Conservation (phyloP, 345 rosid species). For the Clarkia xantiana region DNA sequence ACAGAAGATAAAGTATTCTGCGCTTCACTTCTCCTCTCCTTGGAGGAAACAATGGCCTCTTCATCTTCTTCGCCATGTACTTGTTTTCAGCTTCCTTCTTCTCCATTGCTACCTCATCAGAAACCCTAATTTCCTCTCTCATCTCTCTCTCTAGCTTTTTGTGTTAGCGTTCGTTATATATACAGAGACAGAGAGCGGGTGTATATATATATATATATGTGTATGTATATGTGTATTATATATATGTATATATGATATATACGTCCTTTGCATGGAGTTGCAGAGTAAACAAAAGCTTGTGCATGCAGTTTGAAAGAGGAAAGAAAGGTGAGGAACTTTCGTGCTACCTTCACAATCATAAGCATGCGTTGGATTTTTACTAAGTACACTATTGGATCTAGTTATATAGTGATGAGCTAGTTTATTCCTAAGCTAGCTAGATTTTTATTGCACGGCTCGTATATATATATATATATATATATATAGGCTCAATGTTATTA, state of each 20-base stretch:
- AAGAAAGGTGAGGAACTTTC: conserved; percentile 26
- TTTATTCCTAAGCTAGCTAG: background rate
- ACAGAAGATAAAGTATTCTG: conserved; percentile 19
- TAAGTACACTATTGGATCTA: background rate
- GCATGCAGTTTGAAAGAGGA: background rate
- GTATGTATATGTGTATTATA: background rate
- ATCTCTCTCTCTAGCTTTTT: too few species aligned
- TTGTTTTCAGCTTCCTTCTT: background rate
- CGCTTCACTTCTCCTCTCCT: conserved; percentile 31
- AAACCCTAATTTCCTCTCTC: too few species aligned
- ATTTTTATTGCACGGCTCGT: background rate
- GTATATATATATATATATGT: too few species aligned
- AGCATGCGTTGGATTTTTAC: background rate
- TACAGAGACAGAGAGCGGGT: too few species aligned
- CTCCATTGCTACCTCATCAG: background rate
- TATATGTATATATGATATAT: too few species aligned
- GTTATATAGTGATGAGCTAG: background rate
- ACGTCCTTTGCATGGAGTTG: too few species aligned
- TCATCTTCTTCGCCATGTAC: background rate
- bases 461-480: background rate
- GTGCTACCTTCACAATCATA: conserved; percentile 15
- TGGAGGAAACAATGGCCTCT: too few species aligned
- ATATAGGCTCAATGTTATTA: background rate
- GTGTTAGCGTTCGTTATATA: too few species aligned
- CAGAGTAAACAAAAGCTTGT: background rate